Evolutionary conservation across 192 early-diverging fungal species (phyloP).

Genomic region (Podochytrium sp.): DNA sequence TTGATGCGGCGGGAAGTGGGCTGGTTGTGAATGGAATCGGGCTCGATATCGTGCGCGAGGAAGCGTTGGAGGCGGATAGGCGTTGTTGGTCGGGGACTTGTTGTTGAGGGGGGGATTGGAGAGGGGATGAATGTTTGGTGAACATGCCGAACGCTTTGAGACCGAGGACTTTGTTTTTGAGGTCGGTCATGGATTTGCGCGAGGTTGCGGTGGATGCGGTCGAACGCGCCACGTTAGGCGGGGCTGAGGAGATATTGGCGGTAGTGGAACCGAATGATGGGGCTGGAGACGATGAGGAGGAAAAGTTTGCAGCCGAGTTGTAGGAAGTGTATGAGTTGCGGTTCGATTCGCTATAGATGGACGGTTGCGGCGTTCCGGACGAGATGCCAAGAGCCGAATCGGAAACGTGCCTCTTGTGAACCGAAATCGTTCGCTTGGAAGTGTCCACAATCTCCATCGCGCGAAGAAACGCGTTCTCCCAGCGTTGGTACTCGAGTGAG

Average conservation of each 20-base stretch:
- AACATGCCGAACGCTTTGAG: conserved; percentile 7
- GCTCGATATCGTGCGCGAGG: neutral
- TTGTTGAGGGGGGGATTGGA: neutral
- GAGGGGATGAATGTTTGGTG: neutral
- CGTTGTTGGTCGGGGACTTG: neutral
- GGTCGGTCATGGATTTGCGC: neutral
- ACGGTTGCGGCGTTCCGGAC: neutral
- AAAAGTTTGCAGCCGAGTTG: neutral
- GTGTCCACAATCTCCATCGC: conserved; percentile 1
- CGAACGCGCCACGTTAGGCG: neutral
- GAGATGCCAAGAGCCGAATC: neutral
- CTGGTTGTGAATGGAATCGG: neutral
- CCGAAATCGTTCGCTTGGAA: neutral
- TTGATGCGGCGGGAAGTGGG: neutral
- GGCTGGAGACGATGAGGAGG: neutral
- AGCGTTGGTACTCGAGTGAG: conserved; percentile 28
- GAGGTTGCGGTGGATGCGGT: neutral
- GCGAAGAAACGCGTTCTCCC: conserved; percentile 20
- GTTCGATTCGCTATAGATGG: neutral
- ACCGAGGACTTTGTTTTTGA: neutral
- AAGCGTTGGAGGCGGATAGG: neutral
- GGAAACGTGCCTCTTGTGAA: neutral
- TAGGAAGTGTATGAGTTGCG: neutral
- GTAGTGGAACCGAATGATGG: too few relatives aligned
- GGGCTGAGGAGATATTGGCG: neutral